Percentiles rank a stretch among this genome's conserved stretches.
Evolutionary conservation across 2,329 filamentous ascomycete species (phyloP).

Genomic region (Zarea fungicola): DNA sequence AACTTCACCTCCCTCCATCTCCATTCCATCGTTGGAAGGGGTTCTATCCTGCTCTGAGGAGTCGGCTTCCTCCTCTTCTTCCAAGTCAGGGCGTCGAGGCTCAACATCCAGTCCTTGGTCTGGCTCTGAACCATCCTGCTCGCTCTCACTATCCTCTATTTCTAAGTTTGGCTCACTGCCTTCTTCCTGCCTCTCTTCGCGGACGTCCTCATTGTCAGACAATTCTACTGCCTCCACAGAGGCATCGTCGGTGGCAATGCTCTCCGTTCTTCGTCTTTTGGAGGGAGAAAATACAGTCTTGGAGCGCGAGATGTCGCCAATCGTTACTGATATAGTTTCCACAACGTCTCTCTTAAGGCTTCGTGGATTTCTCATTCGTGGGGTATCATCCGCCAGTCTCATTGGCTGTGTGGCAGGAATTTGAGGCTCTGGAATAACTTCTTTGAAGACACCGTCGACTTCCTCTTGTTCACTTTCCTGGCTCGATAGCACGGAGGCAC

Average conservation of each 20-base stretch:
- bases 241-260: conserved; percentile 6
- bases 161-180: conserved; percentile 5
- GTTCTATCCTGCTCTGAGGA: background rate
- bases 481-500: too few relatives aligned
- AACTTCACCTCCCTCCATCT: conserved; percentile 14
- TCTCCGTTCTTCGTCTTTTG: conserved; percentile 5
- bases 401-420: conserved; percentile 17
- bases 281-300: conserved; percentile 1
- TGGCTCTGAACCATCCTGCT: background rate
- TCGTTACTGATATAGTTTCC: conserved; percentile 10
- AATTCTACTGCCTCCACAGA: too few relatives aligned
- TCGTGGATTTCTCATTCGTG: conserved; percentile 5
- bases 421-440: conserved; percentile 14
- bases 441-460: background rate
- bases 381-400: conserved; percentile 4
- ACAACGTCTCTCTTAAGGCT: conserved; percentile 3
- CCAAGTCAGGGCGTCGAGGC: background rate
- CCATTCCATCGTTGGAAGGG: conserved; percentile 12
- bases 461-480: background rate
- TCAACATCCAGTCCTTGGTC: background rate
- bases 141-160: conserved; percentile 16
- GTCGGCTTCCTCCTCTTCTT: background rate
- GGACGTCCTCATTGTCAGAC: background rate
- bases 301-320: background rate
- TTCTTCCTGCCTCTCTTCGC: conserved; percentile 3